phyloP scores from a whole-genome alignment of 2,329 filamentous ascomycete genomes.

The Aspergillus sp. region DNA sequence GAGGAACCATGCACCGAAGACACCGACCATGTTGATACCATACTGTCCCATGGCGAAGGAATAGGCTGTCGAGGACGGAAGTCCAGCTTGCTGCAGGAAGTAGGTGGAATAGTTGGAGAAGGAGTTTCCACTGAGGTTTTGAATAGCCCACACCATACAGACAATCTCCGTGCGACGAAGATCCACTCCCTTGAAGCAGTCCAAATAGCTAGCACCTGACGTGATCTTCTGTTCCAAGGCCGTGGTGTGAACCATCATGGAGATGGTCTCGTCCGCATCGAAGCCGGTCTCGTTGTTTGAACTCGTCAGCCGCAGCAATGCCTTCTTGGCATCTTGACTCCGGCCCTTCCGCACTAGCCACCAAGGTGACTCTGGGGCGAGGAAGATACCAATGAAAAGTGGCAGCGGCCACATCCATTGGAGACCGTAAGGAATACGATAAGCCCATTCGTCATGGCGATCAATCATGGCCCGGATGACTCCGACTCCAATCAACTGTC shows the following conservation, averaged over 20 bases:
- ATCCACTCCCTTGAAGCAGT: constrained; percentile 83
- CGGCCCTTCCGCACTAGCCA: constrained; percentile 55
- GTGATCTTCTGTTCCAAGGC: constrained; percentile 78
- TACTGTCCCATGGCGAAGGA: constrained; percentile 64
- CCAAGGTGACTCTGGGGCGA: constrained; percentile 58
- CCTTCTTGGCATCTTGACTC: constrained; percentile 52
- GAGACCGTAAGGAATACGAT: constrained; percentile 56
- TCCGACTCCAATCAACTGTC: constrained; percentile 56
- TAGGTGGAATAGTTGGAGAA: constrained; percentile 69
- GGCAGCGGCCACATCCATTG: constrained; percentile 61
- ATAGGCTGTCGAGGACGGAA: constrained; percentile 56
- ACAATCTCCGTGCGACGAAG: constrained; percentile 76
- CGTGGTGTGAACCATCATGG: constrained; percentile 92
- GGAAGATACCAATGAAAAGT: constrained; percentile 51
- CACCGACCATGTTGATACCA: constrained; percentile 75
- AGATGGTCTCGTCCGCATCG: constrained; percentile 79
- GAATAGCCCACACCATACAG: constrained; percentile 68
- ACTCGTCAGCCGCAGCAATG: constrained; percentile 52
- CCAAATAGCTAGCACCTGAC: constrained; percentile 72
- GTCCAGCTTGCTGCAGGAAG: constrained; percentile 61
- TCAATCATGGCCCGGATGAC: constrained; percentile 55
- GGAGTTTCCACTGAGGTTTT: constrained; percentile 67
- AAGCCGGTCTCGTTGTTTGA: constrained; percentile 66
- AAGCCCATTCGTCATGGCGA: constrained; percentile 55
- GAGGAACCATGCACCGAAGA: constrained; percentile 79